These are phyloP conservation scores for Prototheca wickerhamii DNA, from an alignment of 163 green algal species.

Conservation along the genomic window DNA sequence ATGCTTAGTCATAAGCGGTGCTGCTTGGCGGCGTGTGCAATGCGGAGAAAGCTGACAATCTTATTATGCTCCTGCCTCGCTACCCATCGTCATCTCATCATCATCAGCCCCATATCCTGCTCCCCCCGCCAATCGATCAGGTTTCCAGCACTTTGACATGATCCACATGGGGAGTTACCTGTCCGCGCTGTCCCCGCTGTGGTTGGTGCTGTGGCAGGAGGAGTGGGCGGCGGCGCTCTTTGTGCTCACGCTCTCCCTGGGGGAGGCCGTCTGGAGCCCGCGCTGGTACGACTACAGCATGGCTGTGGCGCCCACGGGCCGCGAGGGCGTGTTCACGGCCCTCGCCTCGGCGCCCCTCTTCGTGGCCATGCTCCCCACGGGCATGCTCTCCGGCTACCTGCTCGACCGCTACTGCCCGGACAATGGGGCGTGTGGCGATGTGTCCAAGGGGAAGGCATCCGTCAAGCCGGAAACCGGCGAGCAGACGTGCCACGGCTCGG, in stretches of 20 bases:
- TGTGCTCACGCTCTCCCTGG: slow-evolving; percentile 48
- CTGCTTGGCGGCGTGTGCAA: too few relatives aligned
- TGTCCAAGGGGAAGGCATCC: not conserved
- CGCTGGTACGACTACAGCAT: slow-evolving; percentile 56
- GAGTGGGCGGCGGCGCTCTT: slow-evolving; percentile 35
- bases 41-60: too few relatives aligned
- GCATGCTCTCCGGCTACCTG: slow-evolving; percentile 41
- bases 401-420: slow-evolving; percentile 41
- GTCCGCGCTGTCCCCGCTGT: slow-evolving; percentile 38
- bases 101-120: not conserved
- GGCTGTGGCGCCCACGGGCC: slow-evolving; percentile 40
- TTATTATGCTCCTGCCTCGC: too few relatives aligned
- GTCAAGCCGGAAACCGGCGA: not conserved
- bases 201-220: slow-evolving; percentile 32
- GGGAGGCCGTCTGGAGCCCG: slow-evolving; percentile 49
- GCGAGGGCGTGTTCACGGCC: slow-evolving; percentile 46
- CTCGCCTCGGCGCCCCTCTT: slow-evolving; percentile 48
- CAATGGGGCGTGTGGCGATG: slow-evolving; percentile 11
- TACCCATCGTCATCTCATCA: too few relatives aligned
- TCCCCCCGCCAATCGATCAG: not conserved
- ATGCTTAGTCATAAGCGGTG: not conserved
- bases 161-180: slow-evolving; percentile 48
- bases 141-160: slow-evolving; percentile 35
- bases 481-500: slow-evolving; percentile 11
- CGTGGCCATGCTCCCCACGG: slow-evolving; percentile 46